Evolutionary conservation across 768 basidiomycete genomes (phyloP).

Genomic region (Leccinum incarnatum): DNA sequence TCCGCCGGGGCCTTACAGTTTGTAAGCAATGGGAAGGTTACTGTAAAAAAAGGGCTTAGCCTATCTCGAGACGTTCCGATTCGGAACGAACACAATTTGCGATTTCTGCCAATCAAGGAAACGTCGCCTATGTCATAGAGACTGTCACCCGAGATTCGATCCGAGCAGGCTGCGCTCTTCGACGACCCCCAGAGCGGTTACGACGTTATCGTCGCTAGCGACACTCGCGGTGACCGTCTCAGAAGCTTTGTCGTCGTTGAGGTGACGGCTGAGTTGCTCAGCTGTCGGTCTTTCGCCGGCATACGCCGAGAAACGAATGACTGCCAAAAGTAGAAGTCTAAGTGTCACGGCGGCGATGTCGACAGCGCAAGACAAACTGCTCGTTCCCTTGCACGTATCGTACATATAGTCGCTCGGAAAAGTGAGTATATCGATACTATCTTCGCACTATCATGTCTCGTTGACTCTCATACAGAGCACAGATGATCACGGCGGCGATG

Average conservation of each 20-base stretch:
- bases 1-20: no score
- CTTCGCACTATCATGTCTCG: no score
- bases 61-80: no score
- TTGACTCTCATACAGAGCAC: constrained; percentile 51
- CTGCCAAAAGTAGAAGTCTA: constrained; percentile 1
- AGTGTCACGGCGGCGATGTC: constrained; percentile 4
- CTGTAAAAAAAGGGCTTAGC: no score
- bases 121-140: no score
- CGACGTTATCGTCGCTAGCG: no score
- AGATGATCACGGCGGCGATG: constrained; percentile 49
- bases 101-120: no score
- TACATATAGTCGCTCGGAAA: constrained; percentile 78
- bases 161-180: no score
- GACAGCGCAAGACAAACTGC: constrained; percentile 25
- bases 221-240: constrained; percentile 2
- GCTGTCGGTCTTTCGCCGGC: constrained; percentile 14
- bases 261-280: constrained; percentile 12
- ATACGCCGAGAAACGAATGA: constrained; percentile 18
- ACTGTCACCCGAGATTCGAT: no score
- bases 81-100: no score
- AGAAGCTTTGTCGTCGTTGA: constrained; percentile 4
- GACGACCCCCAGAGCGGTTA: no score
- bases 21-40: no score
- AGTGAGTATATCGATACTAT: constrained; percentile 33
- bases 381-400: constrained; percentile 60